A percentile compares a stretch with the other conserved stretches of the same genome.
These are phyloP conservation scores for Beta vulgaris DNA, from an alignment of 148 eudicot genomes.

Conservation along the genomic window DNA sequence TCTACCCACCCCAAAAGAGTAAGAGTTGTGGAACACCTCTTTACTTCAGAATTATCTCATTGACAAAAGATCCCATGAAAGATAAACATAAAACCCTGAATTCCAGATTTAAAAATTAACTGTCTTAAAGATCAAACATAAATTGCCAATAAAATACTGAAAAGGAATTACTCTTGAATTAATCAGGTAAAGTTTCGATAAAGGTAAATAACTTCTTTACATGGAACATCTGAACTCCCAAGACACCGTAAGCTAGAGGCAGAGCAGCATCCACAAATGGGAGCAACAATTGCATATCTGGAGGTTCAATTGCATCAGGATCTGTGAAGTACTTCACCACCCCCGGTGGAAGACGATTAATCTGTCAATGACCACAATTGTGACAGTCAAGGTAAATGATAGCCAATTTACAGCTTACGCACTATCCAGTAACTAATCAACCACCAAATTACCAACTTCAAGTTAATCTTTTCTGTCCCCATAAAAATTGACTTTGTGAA, in stretches of 20 bases:
- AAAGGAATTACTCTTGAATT: not conserved
- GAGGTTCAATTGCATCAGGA: slow-evolving; percentile 90
- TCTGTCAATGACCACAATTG: slow-evolving; percentile 40
- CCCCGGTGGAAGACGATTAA: slow-evolving; percentile 96
- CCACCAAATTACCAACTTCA: not conserved
- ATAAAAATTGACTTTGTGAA: not conserved
- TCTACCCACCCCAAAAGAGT: not conserved
- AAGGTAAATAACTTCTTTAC: slow-evolving; percentile 40
- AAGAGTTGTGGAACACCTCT: not conserved
- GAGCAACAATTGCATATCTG: slow-evolving; percentile 82
- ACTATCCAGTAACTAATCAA: not conserved
- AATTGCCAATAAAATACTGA: not conserved
- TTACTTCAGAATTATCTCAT: not conserved
- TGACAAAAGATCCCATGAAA: not conserved
- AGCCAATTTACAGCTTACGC: not conserved
- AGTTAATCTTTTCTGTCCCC: not conserved
- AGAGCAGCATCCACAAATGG: slow-evolving; percentile 98
- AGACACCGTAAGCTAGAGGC: slow-evolving; percentile 92
- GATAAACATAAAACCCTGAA: not conserved
- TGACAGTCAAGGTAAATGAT: not conserved
- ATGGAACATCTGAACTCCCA: slow-evolving; percentile 92
- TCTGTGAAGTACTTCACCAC: slow-evolving; percentile 95
- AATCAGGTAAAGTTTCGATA: not conserved
- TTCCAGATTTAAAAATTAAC: not conserved
- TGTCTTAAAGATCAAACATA: not conserved